These are phyloP conservation scores for Xylaria grammica DNA, from an alignment of 495 filamentous ascomycete species.

Conservation along the genomic window DNA sequence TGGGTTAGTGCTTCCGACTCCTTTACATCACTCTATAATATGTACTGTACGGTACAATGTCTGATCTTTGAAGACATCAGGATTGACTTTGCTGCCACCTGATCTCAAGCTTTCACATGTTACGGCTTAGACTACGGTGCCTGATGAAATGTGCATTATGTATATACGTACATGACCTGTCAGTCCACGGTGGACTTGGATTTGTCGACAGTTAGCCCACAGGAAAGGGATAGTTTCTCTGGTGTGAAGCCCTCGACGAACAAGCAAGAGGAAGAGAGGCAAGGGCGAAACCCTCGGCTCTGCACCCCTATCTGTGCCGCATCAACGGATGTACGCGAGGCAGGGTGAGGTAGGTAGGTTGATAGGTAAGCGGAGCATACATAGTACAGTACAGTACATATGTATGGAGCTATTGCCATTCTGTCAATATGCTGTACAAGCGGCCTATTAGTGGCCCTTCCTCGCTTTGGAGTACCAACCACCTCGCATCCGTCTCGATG, in stretches of 20 bases:
- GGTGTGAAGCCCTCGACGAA: background rate
- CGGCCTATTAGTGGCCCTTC: background rate
- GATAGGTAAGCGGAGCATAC: conserved; percentile 7
- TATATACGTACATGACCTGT: conserved; percentile 1
- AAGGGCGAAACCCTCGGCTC: conserved; percentile 1
- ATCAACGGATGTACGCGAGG: conserved; percentile 5
- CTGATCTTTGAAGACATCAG: background rate
- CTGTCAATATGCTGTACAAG: conserved; percentile 14
- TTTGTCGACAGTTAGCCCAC: background rate
- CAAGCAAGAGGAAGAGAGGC: background rate
- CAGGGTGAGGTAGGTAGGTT: background rate
- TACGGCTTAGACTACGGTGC: background rate
- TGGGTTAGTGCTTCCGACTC: background rate
- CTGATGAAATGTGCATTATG: background rate
- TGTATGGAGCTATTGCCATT: conserved; percentile 11
- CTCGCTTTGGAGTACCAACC: background rate
- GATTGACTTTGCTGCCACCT: background rate
- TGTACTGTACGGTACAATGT: too few relatives aligned
- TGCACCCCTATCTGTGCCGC: conserved; percentile 5
- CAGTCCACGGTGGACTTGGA: background rate
- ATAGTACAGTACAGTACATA: background rate
- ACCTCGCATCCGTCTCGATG: conserved; percentile 9
- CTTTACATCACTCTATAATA: background rate
- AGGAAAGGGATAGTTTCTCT: background rate
- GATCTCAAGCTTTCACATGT: conserved; percentile 2